phyloP scores from a whole-genome alignment of 1,284 basidiomycete genomes.

The Trametes versicolor region DNA sequence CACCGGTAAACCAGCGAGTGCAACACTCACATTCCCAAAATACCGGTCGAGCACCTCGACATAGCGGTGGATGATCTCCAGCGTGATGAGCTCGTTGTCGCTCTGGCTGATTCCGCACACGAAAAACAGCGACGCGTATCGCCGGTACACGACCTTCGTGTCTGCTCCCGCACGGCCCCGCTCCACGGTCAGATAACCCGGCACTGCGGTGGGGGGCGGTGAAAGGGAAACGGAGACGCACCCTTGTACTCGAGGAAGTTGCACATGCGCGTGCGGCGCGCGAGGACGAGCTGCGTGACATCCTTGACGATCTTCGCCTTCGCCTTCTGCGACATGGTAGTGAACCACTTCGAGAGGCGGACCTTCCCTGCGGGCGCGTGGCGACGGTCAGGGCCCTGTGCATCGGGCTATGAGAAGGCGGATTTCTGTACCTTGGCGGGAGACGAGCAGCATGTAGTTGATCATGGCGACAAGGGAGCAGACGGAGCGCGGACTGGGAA shows the following conservation, averaged over 20 bases:
- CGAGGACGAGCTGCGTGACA: slow-evolving; percentile 97
- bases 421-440: slow-evolving; percentile 79
- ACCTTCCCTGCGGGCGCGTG: slow-evolving; percentile 90
- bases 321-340: slow-evolving; percentile 91
- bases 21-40: slow-evolving; percentile 90
- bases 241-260: slow-evolving; percentile 99
- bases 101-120: slow-evolving; percentile 89
- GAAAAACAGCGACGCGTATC: slow-evolving; percentile 99
- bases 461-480: slow-evolving; percentile 42
- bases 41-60: slow-evolving; percentile 99
- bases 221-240: slow-evolving; percentile 46
- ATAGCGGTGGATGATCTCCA: slow-evolving; percentile 98
- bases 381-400: not conserved
- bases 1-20: slow-evolving; percentile 10
- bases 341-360: slow-evolving; percentile 98
- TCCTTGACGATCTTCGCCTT: slow-evolving; percentile 99
- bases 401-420: not conserved
- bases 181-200: not conserved
- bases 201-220: too few species aligned
- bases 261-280: slow-evolving; percentile 97
- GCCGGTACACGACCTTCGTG: slow-evolving; percentile 95
- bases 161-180: slow-evolving; percentile 49
- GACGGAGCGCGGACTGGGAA: slow-evolving; percentile 5
- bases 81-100: slow-evolving; percentile 94
- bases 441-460: slow-evolving; percentile 79